Evolutionary conservation across 768 basidiomycete species (phyloP), one percentile per base, ranked within the genome.

Genomic region (Pulveroboletus frians): DNA sequence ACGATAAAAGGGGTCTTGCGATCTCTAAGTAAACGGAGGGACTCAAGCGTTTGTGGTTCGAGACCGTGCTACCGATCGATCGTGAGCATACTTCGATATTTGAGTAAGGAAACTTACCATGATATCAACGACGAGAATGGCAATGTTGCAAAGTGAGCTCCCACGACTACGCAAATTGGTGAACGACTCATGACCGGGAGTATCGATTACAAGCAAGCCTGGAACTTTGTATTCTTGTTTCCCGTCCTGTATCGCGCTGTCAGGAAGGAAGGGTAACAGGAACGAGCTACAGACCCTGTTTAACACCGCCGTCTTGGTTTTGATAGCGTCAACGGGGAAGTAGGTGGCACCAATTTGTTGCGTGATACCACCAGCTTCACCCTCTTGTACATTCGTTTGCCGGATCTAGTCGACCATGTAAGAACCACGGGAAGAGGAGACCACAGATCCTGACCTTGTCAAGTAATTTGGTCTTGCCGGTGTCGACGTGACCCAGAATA

Each of bases 311-410:
- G 96, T 98, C 77, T 98, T 98, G 35, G 79, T 80, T 71, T 84
- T 82, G 69, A 99, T 96, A 7, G 95, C 94, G 5, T 92, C 88
- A 29, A 88, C 85, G 31, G 96, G 96, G 83, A 99, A 98, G 75
- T 94, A 99, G 0, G 96, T 98, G 18, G 96, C 96, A 76, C 96
- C 96, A 57, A 99, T 99, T 68, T 99, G 96, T 69, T 98, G 96
- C 0, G 96, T 99, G 68, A 99, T 99, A 73, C 96, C 96, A 57
- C 96, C 96, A 3, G 96, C 96, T 79, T 99, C 96, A 47, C 96
- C 96, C 66, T 97, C 96, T 70, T 97, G 94, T 18, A 99, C 96
- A 58, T 97, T 97, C 5, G 95, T 98, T 85, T 98, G 95, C 58
- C 96, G 93, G 66, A 99, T 99, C 92, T 96, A 56, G 39, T 29